These are phyloP conservation scores for Candida patagonica DNA, from an alignment of 805 yeast genomes.

Conservation along the genomic window DNA sequence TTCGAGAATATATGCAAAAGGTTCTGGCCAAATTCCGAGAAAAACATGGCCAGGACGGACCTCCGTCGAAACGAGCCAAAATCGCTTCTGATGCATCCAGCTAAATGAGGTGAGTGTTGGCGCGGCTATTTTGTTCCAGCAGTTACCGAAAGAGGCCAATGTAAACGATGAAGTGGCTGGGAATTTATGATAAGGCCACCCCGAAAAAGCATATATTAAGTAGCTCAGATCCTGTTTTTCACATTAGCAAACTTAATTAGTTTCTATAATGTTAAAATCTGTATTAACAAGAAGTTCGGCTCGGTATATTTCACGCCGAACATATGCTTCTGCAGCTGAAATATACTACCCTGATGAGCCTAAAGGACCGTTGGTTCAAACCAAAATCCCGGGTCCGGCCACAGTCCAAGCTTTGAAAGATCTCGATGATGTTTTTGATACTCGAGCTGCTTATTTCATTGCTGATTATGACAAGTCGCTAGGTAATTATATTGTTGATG, in stretches of 20 bases:
- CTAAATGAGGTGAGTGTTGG: too few relatives aligned
- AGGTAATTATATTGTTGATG: slow-evolving; percentile 77
- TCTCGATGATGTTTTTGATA: slow-evolving; percentile 55
- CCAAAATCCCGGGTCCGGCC: slow-evolving; percentile 68
- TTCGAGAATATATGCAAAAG: slow-evolving; percentile 26
- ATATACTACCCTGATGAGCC: slow-evolving; percentile 48
- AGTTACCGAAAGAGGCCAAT: too few relatives aligned
- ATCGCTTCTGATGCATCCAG: too few relatives aligned
- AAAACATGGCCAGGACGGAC: slow-evolving; percentile 6
- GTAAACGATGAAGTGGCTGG: too few relatives aligned
- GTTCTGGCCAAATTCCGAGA: slow-evolving; percentile 10
- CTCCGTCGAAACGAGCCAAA: not conserved
- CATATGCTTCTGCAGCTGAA: slow-evolving; percentile 12
- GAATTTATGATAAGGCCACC: too few relatives aligned
- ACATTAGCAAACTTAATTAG: too few relatives aligned
- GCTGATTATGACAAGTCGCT: slow-evolving; percentile 66
- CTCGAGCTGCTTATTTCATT: slow-evolving; percentile 63
- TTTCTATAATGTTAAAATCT: too few relatives aligned
- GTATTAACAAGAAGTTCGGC: too few relatives aligned
- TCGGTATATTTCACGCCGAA: too few relatives aligned
- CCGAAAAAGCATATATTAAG: too few relatives aligned
- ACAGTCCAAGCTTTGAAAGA: slow-evolving; percentile 43
- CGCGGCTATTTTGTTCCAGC: too few relatives aligned
- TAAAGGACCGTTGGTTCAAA: slow-evolving; percentile 48
- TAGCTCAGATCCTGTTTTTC: too few relatives aligned